Conservation (phyloP, 345 rosid species). For the Boechera divaricarpa region DNA sequence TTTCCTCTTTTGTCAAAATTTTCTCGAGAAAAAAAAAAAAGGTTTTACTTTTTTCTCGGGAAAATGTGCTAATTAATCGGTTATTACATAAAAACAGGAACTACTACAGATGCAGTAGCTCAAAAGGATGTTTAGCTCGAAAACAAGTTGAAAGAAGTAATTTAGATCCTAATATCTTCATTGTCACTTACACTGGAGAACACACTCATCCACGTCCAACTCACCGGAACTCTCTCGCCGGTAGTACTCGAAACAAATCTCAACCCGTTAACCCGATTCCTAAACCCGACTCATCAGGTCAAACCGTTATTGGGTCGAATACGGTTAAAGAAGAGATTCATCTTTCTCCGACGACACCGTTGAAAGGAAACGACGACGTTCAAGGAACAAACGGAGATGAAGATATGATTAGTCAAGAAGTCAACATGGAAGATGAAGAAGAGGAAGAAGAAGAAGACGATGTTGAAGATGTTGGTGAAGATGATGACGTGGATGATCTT, state of each 20-base stretch:
- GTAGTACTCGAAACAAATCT: conserved; percentile 74
- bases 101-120: conserved; percentile 88
- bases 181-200: conserved; percentile 83
- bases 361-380: conserved; percentile 41
- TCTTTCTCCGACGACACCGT: conserved; percentile 66
- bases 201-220: conserved; percentile 89
- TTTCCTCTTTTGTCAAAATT: neutral
- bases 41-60: too few species aligned
- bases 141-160: conserved; percentile 91
- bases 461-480: conserved; percentile 28
- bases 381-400: conserved; percentile 43
- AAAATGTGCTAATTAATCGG: neutral
- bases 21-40: neutral
- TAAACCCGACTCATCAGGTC: conserved; percentile 33
- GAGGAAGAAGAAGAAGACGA: conserved; percentile 4
- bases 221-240: conserved; percentile 93
- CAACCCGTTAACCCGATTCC: conserved; percentile 39
- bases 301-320: neutral
- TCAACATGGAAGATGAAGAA: conserved; percentile 41
- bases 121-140: conserved; percentile 82
- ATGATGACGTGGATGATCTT: conserved; percentile 54
- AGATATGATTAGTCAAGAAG: conserved; percentile 27
- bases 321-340: conserved; percentile 38
- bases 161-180: conserved; percentile 63
- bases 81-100: conserved; percentile 55